These are phyloP conservation scores for Laguncularia racemosa DNA, from an alignment of 345 rosid species.

Conservation along the genomic window DNA sequence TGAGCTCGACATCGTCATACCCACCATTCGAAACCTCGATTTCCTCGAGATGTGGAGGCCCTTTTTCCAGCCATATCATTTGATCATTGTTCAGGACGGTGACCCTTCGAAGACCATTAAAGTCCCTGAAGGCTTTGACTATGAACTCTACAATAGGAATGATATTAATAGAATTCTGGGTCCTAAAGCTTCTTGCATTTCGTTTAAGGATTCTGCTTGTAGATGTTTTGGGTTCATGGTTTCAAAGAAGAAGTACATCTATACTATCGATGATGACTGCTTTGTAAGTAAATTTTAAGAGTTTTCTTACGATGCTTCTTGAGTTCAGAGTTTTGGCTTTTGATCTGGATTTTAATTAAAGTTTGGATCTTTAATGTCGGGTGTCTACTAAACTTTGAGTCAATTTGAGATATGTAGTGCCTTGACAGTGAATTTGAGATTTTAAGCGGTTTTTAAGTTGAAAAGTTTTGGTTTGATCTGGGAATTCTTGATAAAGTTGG, in stretches of 20 bases:
- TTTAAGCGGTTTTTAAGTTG: too few species aligned
- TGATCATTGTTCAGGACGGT: conserved; percentile 41
- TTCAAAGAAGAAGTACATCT: conserved; percentile 40
- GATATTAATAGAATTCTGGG: conserved; percentile 36
- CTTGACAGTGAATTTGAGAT: too few species aligned
- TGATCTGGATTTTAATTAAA: too few species aligned
- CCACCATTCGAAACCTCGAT: conserved; percentile 41
- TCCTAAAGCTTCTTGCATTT: conserved; percentile 44
- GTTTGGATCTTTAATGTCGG: too few species aligned
- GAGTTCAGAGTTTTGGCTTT: neutral
- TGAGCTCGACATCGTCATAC: conserved; percentile 40
- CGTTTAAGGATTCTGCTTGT: conserved; percentile 44
- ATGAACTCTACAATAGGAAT: conserved; percentile 33
- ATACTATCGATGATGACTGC: conserved; percentile 44
- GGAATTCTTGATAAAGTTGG: conserved; percentile 1
- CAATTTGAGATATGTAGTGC: too few species aligned
- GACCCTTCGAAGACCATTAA: conserved; percentile 36
- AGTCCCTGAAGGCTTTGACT: conserved; percentile 37
- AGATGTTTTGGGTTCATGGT: conserved; percentile 38
- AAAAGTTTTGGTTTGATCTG: too few species aligned
- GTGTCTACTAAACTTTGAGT: too few species aligned
- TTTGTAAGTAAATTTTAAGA: conserved; percentile 16
- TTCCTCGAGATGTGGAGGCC: conserved; percentile 48
- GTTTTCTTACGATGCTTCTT: neutral
- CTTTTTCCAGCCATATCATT: conserved; percentile 36